These are phyloP conservation scores for Trichoderma parareesei DNA, from an alignment of 495 filamentous ascomycete genomes.

Conservation along the genomic window DNA sequence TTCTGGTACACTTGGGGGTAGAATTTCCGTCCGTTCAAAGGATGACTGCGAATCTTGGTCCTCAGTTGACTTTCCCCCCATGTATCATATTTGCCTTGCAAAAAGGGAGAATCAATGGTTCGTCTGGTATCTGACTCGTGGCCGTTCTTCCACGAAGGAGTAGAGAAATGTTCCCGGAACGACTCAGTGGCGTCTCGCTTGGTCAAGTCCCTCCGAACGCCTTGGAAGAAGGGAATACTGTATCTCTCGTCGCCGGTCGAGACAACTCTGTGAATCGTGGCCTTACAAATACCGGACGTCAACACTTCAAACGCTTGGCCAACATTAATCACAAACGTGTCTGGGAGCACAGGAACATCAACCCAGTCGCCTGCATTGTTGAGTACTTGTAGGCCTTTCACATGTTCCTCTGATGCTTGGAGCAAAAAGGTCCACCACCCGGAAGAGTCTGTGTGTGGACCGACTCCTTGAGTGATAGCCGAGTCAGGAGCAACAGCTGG, in stretches of 20 bases:
- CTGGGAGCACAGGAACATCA: constrained; percentile 37
- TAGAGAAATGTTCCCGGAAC: constrained; percentile 25
- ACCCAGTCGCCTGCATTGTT: constrained; percentile 42
- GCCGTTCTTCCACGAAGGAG: constrained; percentile 9
- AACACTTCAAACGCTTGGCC: constrained; percentile 51
- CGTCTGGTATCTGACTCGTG: constrained; percentile 18
- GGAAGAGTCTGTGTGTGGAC: constrained; percentile 49
- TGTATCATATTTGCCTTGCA: constrained; percentile 36
- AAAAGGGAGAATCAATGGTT: constrained; percentile 34
- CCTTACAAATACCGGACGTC: constrained; percentile 43
- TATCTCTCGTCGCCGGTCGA: constrained; percentile 27
- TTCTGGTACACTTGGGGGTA: constrained; percentile 32
- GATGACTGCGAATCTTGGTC: constrained; percentile 38
- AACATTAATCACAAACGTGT: constrained; percentile 49
- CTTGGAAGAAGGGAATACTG: constrained; percentile 42
- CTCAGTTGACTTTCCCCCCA: constrained; percentile 41
- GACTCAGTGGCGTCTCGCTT: constrained; percentile 28
- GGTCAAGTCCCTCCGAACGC: constrained; percentile 32
- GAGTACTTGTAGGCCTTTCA: constrained; percentile 42
- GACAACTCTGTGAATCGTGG: constrained; percentile 44
- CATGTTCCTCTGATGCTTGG: constrained; percentile 35
- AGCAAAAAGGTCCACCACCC: constrained; percentile 50
- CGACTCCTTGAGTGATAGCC: constrained; percentile 35
- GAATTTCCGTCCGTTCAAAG: constrained; percentile 32
- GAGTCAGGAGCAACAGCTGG: constrained; percentile 21